Evolutionary conservation across 2,329 filamentous ascomycete species (phyloP).

Genomic region (Calonectria honghensis): DNA sequence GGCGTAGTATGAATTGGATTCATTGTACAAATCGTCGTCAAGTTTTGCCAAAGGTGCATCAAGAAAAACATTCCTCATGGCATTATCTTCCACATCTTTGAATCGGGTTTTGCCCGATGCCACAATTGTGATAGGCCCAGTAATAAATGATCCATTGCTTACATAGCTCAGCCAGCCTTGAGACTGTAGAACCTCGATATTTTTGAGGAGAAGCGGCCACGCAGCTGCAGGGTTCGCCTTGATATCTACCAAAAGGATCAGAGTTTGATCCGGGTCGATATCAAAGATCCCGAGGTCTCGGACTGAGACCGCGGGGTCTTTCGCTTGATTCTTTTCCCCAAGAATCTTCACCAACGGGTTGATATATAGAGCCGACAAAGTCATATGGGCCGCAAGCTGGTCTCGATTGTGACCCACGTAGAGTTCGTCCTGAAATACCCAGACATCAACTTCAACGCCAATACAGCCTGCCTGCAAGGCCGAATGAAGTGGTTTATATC

Average conservation of each 20-base stretch:
- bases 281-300: conserved; percentile 73
- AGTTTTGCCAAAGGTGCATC: conserved; percentile 76
- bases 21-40: conserved; percentile 62
- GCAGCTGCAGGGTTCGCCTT: conserved; percentile 68
- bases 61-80: conserved; percentile 76
- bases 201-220: conserved; percentile 54
- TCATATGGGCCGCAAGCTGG: conserved; percentile 72
- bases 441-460: conserved; percentile 82
- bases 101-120: conserved; percentile 72
- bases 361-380: conserved; percentile 78
- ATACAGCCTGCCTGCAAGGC: conserved; percentile 77
- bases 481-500: conserved; percentile 76
- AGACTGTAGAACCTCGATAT: conserved; percentile 74
- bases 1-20: conserved; percentile 79
- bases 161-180: conserved; percentile 74
- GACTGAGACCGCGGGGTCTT: conserved; percentile 38
- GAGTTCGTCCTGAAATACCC: conserved; percentile 73
- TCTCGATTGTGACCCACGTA: conserved; percentile 78
- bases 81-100: conserved; percentile 46
- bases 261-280: conserved; percentile 69
- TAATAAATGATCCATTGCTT: conserved; percentile 68
- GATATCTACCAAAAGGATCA: conserved; percentile 81
- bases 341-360: conserved; percentile 78
- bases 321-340: conserved; percentile 62
- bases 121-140: conserved; percentile 79